Evolutionary conservation across 2,329 filamentous ascomycete genomes (phyloP), one percentile per base, ranked within the genome.

Genomic region (Cyclaneusma minus): DNA sequence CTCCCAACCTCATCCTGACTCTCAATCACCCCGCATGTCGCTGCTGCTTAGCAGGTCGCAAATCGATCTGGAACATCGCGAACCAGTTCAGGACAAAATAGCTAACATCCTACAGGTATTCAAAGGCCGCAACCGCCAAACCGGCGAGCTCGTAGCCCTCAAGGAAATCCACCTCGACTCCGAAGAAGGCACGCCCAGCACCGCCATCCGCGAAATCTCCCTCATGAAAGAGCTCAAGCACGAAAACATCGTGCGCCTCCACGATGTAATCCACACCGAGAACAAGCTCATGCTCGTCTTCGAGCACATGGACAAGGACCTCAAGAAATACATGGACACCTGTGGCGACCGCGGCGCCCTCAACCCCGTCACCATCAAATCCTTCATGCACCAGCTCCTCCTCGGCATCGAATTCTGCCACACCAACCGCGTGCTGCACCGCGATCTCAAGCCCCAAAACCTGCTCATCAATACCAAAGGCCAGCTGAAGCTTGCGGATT

Each of bases 271-370:
- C 45, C 89, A 98, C 55, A 98, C 89, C 31, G 89, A 98, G 61
- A 98, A 95, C 58, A 98, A 98, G 54, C 72, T 98, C 31, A 98
- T 98, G 89, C 74, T 98, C 21, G 89, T 98, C 7, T 98, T 98
- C 43, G 89, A 98, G 54, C 93, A 76, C 55, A 94, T 98, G 87
- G 89, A 98, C 55, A 84, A 85, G 49, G 89, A 98, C 47, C 60
- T 98, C 7, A 98, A 98, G 62, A 83, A 91, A 49, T 95, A 94
- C 56, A 98, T 98, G 89, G 89, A 98, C 51, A 81, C 76, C 5
- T 68, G 84, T 31, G 84, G 85, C 44, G 83, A 94, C 42, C 69
- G 84, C 27, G 87, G 89, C 34, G 82, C 84, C 25, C 64, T 98
- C 29, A 85, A 93, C 49, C 80, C 83, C 20, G 58, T 68, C 29